Conservation (phyloP, 192 early-diverging fungal genomes). For the Mortierella antarctica region DNA sequence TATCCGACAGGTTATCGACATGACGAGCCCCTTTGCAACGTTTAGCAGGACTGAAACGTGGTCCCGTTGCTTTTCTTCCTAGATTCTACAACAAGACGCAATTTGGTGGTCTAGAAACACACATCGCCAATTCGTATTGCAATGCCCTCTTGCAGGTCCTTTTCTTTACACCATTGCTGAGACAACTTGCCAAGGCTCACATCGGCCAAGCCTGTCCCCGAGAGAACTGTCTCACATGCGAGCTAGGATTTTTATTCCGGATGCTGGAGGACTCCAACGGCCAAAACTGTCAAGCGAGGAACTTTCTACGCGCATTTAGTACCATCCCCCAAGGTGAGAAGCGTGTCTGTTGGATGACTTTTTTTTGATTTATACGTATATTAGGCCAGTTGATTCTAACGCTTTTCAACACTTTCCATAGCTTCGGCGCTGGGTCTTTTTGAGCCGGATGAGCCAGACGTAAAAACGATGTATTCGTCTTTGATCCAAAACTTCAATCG, state of each 20-base stretch:
- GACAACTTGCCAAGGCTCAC: constrained; percentile 80
- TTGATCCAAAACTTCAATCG: constrained; percentile 91
- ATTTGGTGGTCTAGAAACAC: constrained; percentile 91
- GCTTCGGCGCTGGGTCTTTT: constrained; percentile 87
- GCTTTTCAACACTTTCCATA: constrained; percentile 21
- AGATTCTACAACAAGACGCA: constrained; percentile 90
- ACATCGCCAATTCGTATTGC: constrained; percentile 90
- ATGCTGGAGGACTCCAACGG: constrained; percentile 93
- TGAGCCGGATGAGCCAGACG: constrained; percentile 81
- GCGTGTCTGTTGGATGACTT: not conserved
- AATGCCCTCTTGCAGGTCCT: constrained; percentile 92
- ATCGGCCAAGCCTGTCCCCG: constrained; percentile 72
- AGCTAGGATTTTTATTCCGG: constrained; percentile 91
- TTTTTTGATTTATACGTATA: not conserved
- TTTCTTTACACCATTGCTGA: constrained; percentile 74
- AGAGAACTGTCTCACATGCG: constrained; percentile 89
- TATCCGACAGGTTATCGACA: not conserved
- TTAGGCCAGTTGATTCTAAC: not conserved
- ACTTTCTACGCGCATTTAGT: constrained; percentile 87
- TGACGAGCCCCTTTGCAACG: not conserved
- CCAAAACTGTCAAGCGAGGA: constrained; percentile 94
- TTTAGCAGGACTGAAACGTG: not conserved
- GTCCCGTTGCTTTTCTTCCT: not conserved
- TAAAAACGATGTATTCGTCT: constrained; percentile 69
- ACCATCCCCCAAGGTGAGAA: constrained; percentile 82